Evolutionary conservation across 1,139 yeast genomes (phyloP).

Genomic region (Diutina ranongensis): DNA sequence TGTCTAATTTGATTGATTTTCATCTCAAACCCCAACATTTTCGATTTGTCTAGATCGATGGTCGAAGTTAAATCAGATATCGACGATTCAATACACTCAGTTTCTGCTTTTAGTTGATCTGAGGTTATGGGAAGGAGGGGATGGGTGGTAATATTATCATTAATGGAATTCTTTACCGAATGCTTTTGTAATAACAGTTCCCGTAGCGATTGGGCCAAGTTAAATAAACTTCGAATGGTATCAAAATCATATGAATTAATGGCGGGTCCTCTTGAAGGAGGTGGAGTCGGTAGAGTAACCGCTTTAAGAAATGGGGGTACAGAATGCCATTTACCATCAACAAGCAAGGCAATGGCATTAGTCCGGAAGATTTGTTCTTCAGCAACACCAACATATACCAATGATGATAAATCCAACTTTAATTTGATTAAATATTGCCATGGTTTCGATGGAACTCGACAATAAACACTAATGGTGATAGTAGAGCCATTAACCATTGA

Average conservation of each 20-base stretch:
- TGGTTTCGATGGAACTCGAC: not conserved
- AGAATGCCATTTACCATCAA: not conserved
- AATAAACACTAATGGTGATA: not conserved
- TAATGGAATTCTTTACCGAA: not conserved
- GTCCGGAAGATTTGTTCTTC: not conserved
- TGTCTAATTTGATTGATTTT: not conserved
- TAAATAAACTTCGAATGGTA: not conserved
- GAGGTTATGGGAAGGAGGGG: not conserved
- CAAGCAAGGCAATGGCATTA: not conserved
- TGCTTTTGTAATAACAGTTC: not conserved
- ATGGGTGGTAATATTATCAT: not conserved
- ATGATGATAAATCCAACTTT: not conserved
- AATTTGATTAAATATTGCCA: not conserved
- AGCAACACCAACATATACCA: not conserved
- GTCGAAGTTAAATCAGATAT: not conserved
- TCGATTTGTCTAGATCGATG: not conserved
- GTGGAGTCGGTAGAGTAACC: not conserved
- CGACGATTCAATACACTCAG: not conserved
- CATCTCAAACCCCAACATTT: not conserved
- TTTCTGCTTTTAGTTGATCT: not conserved
- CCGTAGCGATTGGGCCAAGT: not conserved
- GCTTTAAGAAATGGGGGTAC: constrained; percentile 1
- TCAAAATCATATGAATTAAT: not conserved
- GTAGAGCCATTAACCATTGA: not conserved
- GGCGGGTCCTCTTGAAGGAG: not conserved